Base-by-base conservation (phyloP, 345 rosid species). In the Brassica nigra region DNA sequence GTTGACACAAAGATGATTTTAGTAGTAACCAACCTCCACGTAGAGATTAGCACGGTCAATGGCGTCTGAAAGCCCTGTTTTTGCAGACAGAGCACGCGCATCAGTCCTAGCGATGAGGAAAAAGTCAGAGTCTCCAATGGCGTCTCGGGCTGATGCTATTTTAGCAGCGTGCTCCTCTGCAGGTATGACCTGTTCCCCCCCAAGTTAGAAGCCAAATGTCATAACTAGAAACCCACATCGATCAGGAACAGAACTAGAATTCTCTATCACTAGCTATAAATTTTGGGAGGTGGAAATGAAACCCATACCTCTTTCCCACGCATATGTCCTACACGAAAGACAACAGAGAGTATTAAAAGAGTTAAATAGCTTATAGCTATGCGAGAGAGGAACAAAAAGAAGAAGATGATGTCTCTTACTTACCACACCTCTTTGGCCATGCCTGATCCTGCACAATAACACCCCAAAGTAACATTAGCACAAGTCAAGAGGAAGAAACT, bases 371-470 rank as follows among this genome's bases (percentile, higher is more conserved):
- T 28, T 8, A 75, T 34, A 82, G 55, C 16, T 59, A 59, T 59
- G 11, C 1, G 23, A 31, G 15, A 75, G 18, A 62, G 7, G 6
- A 47, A 47, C 6, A 4, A 47, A 16, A 44, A 44, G 52, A 14
- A 12, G 52, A 47, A 2, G 20, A 27, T 70, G 6, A 66, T 31
- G 69, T 54, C 3, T 28, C 85, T 79, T 77, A 86, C 88, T 79
- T 77, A 86, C 88, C 90, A 61, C 88, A 89, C 72, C 85, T 89
- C 84, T 85, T 85, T 28, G 92, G 89, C 87, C 90, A 89, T 44
- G 89, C 88, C 71, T 89, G 88, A 76, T 87, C 90, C 88, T 82
- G 85, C 36, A 31, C 57, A 76, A 2, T 66, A 80, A 67, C 16
- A 62, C 27, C 63, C 64, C 8, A 9, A 58, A 34, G 28, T 47